Evolutionary conservation across 441 rosid genomes (phyloP).

Genomic region (Euphorbia corollata): DNA sequence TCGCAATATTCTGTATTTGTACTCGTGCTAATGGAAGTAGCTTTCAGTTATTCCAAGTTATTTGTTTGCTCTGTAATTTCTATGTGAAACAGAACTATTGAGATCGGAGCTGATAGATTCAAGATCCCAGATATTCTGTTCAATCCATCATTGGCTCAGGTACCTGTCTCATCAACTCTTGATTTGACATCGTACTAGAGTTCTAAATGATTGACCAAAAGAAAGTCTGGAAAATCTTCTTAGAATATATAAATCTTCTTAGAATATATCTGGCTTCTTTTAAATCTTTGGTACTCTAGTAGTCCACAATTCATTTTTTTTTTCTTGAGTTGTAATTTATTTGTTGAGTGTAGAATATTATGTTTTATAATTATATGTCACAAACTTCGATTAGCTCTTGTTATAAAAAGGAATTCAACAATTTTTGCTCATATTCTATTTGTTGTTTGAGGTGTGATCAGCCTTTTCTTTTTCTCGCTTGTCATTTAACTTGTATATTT

Average conservation of each 20-base stretch:
- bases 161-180: constrained; percentile 24
- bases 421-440: constrained; percentile 1
- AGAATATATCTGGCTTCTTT: neutral
- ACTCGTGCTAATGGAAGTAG: constrained; percentile 12
- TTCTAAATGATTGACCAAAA: neutral
- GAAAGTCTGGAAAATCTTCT: neutral
- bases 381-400: neutral
- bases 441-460: neutral
- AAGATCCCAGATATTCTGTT: constrained; percentile 94
- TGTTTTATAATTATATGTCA: neutral
- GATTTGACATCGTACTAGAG: neutral
- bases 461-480: neutral
- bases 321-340: neutral
- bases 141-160: constrained; percentile 86
- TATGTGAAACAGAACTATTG: constrained; percentile 62
- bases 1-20: constrained; percentile 6
- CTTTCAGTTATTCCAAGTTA: constrained; percentile 7
- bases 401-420: neutral
- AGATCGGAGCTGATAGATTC: constrained; percentile 96
- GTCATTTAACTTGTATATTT: neutral
- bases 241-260: neutral
- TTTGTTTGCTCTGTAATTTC: constrained; percentile 4
- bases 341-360: neutral
- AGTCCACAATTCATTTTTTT: neutral
- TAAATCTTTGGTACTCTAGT: neutral